phyloP scores from a whole-genome alignment of 2,329 filamentous ascomycete species.

The Aspergillus fijiensis region DNA sequence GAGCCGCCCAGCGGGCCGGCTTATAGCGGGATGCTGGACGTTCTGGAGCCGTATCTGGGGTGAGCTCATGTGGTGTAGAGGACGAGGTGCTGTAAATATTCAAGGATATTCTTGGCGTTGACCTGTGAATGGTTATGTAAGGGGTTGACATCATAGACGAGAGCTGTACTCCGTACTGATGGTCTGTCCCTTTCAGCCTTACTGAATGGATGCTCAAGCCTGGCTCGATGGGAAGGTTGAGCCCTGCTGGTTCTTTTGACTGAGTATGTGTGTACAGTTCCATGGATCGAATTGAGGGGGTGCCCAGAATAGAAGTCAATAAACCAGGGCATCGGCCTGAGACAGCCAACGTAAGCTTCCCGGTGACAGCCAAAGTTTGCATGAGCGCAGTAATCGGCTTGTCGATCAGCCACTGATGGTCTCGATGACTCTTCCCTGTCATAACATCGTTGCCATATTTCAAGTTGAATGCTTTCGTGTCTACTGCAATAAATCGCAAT shows the following conservation, averaged over 20 bases:
- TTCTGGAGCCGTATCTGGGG: slow-evolving; percentile 25
- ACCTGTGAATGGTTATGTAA: too few relatives aligned
- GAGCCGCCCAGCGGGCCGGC: slow-evolving; percentile 51
- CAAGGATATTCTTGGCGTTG: too few relatives aligned
- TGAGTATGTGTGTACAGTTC: not conserved
- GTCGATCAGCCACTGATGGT: not conserved
- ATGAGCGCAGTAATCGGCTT: not conserved
- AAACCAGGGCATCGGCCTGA: not conserved
- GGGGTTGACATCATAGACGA: not conserved
- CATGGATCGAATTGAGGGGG: not conserved
- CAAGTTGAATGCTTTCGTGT: not conserved
- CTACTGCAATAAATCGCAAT: not conserved
- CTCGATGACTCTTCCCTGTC: not conserved
- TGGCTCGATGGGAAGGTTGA: not conserved
- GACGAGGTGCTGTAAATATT: too few relatives aligned
- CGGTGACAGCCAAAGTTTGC: not conserved
- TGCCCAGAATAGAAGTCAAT: not conserved
- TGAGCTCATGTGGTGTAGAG: not conserved
- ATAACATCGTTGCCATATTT: too few relatives aligned
- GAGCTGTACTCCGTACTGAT: not conserved
- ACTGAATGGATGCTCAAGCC: too few relatives aligned
- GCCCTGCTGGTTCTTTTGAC: not conserved
- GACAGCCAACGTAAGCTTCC: not conserved
- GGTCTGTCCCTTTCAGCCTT: too few relatives aligned
- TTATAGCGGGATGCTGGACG: slow-evolving; percentile 37